Conservation (phyloP, 2,329 filamentous ascomycete species). For the Calonectria pauciramosa region DNA sequence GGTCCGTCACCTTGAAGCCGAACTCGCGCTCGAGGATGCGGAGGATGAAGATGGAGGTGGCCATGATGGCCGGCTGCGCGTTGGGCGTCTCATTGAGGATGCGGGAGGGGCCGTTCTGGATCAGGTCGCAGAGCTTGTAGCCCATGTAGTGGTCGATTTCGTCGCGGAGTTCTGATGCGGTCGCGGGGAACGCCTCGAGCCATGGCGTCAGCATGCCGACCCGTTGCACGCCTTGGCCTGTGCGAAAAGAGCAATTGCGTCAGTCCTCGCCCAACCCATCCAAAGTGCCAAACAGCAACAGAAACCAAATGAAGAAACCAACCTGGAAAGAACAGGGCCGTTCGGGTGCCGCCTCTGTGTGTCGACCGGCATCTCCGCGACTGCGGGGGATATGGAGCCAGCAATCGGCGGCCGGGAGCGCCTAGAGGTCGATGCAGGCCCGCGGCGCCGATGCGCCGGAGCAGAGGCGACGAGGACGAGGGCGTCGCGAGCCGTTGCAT, state of each 20-base stretch:
- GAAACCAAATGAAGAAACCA: background rate
- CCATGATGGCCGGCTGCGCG: conserved; percentile 96
- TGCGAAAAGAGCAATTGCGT: background rate
- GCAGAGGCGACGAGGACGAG: conserved; percentile 34
- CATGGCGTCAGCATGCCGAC: conserved; percentile 90
- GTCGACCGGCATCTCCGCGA: conserved; percentile 50
- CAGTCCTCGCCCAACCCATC: background rate
- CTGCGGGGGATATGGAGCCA: conserved; percentile 19
- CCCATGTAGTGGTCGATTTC: conserved; percentile 86
- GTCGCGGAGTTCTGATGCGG: conserved; percentile 81
- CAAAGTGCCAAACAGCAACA: background rate
- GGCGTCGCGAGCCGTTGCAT: conserved; percentile 50
- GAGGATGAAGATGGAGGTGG: conserved; percentile 90
- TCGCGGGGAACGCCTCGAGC: conserved; percentile 87
- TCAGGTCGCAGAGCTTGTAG: conserved; percentile 81
- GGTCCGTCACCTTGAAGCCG: conserved; percentile 77
- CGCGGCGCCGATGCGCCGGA: conserved; percentile 46
- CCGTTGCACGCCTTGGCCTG: conserved; percentile 90
- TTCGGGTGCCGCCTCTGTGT: conserved; percentile 57
- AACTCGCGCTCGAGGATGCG: conserved; percentile 90
- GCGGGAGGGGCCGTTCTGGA: conserved; percentile 83
- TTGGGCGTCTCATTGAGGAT: conserved; percentile 86
- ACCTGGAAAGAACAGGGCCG: conserved; percentile 74
- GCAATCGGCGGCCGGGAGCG: conserved; percentile 25
- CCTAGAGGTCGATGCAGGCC: conserved; percentile 26